Base-by-base conservation (phyloP, 805 yeast species). In the Scheffersomyces amazonensis region DNA sequence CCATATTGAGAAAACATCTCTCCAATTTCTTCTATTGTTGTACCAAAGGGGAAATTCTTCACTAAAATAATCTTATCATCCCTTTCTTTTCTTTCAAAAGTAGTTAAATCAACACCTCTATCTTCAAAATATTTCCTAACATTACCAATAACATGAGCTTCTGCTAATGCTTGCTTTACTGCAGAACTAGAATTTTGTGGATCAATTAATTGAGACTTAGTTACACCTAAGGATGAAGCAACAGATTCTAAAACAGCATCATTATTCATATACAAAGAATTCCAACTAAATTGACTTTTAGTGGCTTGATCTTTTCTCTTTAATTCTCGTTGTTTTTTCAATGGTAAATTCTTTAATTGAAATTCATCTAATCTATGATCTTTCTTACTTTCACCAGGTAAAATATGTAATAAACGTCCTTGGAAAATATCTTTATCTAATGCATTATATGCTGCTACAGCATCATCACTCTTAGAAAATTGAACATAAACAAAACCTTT, bases 111-210 rank as follows among this genome's bases (percentile, higher is more conserved):
- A 31, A 93, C 87, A 24, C 96, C 95, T 55, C 83, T 83, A 17
- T 69, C 62, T 58, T 88, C 96, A 60, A 93, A 93, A 62, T 81
- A 93, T 49, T 79, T 78, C 54, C 96, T 78, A 10, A 93, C 96
- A 60, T 84, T 93, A 32, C 90, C 93, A 53, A 93, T 82, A 13
- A 90, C 96, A 54, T 89, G 93, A 2, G 97, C 95, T 66, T 93
- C 99, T 0, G 99, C 98, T 46, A 93, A 74, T 0, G 99, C 98
- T 62, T 90, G 98, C 57, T 90, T 87, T 11, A 93, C 98, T 1
- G 96, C 97, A 36, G 96, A 84, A 42, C 74, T 81, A 6, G 95
- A 75, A 47, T 81, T 87, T 50, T 87, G 85, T 1, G 96, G 91
- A 59, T 93, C 95, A 43, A 93, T 76, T 53, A 93, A 73, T 40